Evolutionary conservation across 2,329 filamentous ascomycete genomes (phyloP).

Genomic region (Pseudopithomyces maydicus): DNA sequence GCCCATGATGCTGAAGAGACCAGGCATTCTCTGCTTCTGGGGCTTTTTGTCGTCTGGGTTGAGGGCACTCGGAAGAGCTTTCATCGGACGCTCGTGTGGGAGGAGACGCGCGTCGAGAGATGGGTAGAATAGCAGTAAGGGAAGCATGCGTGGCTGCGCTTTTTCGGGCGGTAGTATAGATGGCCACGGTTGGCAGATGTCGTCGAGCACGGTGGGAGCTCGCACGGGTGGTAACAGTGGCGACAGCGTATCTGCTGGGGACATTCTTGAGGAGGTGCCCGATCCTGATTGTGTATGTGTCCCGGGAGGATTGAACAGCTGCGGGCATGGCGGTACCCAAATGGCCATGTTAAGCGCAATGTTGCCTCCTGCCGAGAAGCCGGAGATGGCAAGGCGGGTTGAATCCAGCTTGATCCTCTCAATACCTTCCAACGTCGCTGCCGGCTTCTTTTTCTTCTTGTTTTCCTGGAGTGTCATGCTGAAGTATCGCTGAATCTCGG

Average conservation of each 20-base stretch:
- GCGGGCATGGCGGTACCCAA: slow-evolving; percentile 37
- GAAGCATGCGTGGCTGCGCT: slow-evolving; percentile 41
- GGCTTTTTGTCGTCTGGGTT: slow-evolving; percentile 35
- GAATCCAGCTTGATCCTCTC: slow-evolving; percentile 44
- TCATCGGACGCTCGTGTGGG: slow-evolving; percentile 47
- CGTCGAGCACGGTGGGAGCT: slow-evolving; percentile 35
- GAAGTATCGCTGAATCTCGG: slow-evolving; percentile 41
- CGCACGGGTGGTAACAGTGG: slow-evolving; percentile 35
- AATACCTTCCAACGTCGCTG: slow-evolving; percentile 22
- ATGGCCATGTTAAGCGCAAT: slow-evolving; percentile 53
- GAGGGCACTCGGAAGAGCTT: slow-evolving; percentile 41
- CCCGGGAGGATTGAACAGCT: slow-evolving; percentile 21
- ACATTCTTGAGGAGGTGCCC: slow-evolving; percentile 3
- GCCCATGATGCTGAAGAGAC: slow-evolving; percentile 47
- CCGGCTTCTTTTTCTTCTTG: slow-evolving; percentile 21
- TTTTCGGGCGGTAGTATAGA: slow-evolving; percentile 41
- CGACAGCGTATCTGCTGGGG: slow-evolving; percentile 26
- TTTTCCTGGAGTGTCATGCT: slow-evolving; percentile 28
- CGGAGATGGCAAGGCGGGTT: slow-evolving; percentile 48
- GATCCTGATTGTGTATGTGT: not conserved
- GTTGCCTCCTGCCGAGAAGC: slow-evolving; percentile 54
- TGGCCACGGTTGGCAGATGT: slow-evolving; percentile 42
- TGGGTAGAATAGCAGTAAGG: slow-evolving; percentile 51
- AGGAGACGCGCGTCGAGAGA: slow-evolving; percentile 49
- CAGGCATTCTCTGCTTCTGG: slow-evolving; percentile 38